These are phyloP conservation scores for Cordyceps fumosorosea DNA, from an alignment of 2,329 filamentous ascomycete species.

Conservation along the genomic window DNA sequence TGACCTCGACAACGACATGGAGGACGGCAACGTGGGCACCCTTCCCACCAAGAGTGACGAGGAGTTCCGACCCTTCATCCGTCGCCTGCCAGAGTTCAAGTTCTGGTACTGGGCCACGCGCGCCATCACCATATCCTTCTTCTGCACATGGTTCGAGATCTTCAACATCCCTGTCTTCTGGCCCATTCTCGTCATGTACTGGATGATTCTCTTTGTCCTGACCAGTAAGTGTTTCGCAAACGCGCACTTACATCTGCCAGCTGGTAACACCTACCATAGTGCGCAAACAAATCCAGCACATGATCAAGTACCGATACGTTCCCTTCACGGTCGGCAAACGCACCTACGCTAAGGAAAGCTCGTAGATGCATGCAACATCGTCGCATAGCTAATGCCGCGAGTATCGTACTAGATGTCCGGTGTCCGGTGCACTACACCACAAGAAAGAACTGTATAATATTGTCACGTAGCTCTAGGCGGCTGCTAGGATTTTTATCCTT, in stretches of 20 bases:
- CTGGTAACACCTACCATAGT: slow-evolving; percentile 46
- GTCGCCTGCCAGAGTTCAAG: slow-evolving; percentile 96
- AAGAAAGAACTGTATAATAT: slow-evolving; percentile 6
- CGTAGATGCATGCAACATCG: slow-evolving; percentile 21
- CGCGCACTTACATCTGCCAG: not conserved
- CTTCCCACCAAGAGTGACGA: slow-evolving; percentile 94
- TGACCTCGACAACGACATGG: slow-evolving; percentile 85
- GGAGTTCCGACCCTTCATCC: slow-evolving; percentile 96
- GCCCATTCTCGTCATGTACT: slow-evolving; percentile 97
- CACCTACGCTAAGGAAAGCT: slow-evolving; percentile 63
- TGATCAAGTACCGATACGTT: slow-evolving; percentile 99
- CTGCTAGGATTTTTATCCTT: not conserved
- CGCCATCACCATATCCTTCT: slow-evolving; percentile 73
- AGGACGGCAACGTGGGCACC: slow-evolving; percentile 75
- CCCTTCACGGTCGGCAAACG: slow-evolving; percentile 90
- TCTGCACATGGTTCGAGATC: slow-evolving; percentile 86
- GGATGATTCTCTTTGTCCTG: slow-evolving; percentile 91
- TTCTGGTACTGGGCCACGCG: slow-evolving; percentile 97
- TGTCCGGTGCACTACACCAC: not conserved
- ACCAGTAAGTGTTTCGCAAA: slow-evolving; percentile 64
- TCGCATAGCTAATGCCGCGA: not conserved
- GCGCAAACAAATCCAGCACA: slow-evolving; percentile 99
- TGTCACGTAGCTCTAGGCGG: not conserved
- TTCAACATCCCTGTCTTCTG: slow-evolving; percentile 99
- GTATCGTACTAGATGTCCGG: not conserved